Evolutionary conservation across 2,329 filamentous ascomycete species (phyloP).

Genomic region (Botryotinia globosa): DNA sequence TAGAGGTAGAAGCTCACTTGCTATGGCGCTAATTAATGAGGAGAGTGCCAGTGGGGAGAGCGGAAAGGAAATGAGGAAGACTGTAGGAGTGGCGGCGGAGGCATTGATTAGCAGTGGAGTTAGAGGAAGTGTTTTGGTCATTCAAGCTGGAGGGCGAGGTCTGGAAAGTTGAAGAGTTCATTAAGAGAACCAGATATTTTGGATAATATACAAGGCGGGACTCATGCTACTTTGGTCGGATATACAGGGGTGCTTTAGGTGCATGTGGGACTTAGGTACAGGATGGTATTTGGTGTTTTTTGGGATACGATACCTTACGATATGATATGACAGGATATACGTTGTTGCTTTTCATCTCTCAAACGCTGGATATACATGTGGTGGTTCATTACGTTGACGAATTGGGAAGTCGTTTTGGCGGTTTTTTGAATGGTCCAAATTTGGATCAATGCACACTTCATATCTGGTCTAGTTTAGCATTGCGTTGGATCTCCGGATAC

Average conservation of each 20-base stretch:
- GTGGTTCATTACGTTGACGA: background rate
- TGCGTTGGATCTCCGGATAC: background rate
- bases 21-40: conserved; percentile 21
- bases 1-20: conserved; percentile 35
- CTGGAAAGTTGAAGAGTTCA: conserved; percentile 21
- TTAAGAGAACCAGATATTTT: background rate
- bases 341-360: background rate
- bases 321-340: background rate
- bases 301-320: background rate
- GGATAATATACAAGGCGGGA: background rate
- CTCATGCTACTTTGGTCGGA: background rate
- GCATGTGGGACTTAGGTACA: background rate
- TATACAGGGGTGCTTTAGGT: background rate
- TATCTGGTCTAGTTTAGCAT: background rate
- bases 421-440: background rate
- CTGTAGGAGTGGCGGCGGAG: conserved; percentile 59
- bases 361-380: background rate
- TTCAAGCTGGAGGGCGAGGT: conserved; percentile 53
- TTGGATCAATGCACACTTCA: background rate
- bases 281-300: background rate
- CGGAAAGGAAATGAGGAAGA: conserved; percentile 47
- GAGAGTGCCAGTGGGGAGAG: conserved; percentile 29
- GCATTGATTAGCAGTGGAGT: conserved; percentile 56
- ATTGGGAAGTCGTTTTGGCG: background rate
- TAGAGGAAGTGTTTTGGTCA: conserved; percentile 66